phyloP scores from a whole-genome alignment of 1,139 yeast species.

The Pichia norvegensis region DNA sequence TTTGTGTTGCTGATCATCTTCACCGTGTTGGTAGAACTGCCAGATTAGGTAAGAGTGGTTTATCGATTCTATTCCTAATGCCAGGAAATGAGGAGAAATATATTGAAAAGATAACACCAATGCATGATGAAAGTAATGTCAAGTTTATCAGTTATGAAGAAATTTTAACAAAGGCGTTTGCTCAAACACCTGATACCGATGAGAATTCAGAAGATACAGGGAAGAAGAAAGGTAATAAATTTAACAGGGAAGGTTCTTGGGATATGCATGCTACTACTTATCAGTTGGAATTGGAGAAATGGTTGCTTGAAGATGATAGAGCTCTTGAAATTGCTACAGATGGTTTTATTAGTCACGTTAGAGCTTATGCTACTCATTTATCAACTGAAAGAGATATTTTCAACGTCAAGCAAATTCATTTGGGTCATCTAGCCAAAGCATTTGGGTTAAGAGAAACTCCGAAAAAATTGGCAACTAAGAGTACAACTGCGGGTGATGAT shows the following conservation, averaged over 20 bases:
- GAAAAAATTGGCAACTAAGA: slow-evolving; percentile 41
- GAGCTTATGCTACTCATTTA: slow-evolving; percentile 96
- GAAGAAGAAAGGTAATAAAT: slow-evolving; percentile 27
- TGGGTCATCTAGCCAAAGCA: slow-evolving; percentile 92
- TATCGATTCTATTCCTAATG: slow-evolving; percentile 62
- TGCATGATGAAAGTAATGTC: slow-evolving; percentile 60
- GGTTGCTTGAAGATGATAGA: slow-evolving; percentile 63
- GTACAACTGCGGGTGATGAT: slow-evolving; percentile 33
- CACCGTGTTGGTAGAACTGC: slow-evolving; percentile 98
- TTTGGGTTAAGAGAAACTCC: slow-evolving; percentile 95
- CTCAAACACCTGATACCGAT: slow-evolving; percentile 34
- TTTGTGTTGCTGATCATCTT: slow-evolving; percentile 79
- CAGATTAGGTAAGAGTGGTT: slow-evolving; percentile 85
- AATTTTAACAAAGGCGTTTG: slow-evolving; percentile 54
- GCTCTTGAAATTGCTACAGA: slow-evolving; percentile 46
- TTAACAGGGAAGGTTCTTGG: slow-evolving; percentile 48
- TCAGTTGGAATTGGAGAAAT: slow-evolving; percentile 86
- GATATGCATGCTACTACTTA: slow-evolving; percentile 93
- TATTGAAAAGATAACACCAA: slow-evolving; percentile 45
- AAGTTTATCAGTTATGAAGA: slow-evolving; percentile 43
- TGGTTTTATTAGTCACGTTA: slow-evolving; percentile 80
- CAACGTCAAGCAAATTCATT: slow-evolving; percentile 72
- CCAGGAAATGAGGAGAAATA: slow-evolving; percentile 90
- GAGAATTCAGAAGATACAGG: slow-evolving; percentile 22
- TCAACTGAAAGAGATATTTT: slow-evolving; percentile 69